Evolutionary conservation across 2,329 filamentous ascomycete species (phyloP).

Genomic region (Metarhizium rileyi): DNA sequence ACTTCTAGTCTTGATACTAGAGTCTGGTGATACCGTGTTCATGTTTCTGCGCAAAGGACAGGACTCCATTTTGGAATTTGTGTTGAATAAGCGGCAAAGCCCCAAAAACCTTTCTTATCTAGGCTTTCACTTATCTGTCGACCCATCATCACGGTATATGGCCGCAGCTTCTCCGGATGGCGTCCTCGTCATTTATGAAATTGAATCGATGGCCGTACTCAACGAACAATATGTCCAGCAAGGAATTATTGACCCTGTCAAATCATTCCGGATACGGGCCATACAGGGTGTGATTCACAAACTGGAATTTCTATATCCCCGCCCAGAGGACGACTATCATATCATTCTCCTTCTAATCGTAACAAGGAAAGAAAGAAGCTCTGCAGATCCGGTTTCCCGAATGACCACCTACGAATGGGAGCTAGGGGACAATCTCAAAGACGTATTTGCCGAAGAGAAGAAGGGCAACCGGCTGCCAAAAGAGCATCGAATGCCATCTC

Average conservation of each 20-base stretch:
- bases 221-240: constrained; percentile 36
- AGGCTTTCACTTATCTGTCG: constrained; percentile 61
- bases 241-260: constrained; percentile 49
- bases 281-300: constrained; percentile 70
- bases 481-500: constrained; percentile 49
- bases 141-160: constrained; percentile 61
- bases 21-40: constrained; percentile 65
- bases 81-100: constrained; percentile 47
- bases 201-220: constrained; percentile 47
- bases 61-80: constrained; percentile 46
- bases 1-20: constrained; percentile 66
- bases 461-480: constrained; percentile 39
- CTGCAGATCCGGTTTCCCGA: constrained; percentile 27
- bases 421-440: constrained; percentile 35
- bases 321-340: constrained; percentile 53
- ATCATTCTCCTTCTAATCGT: constrained; percentile 67
- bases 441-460: constrained; percentile 36
- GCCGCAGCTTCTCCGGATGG: constrained; percentile 63
- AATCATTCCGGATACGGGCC: constrained; percentile 28
- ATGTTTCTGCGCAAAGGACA: constrained; percentile 49
- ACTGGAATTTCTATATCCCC: constrained; percentile 76
- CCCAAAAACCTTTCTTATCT: constrained; percentile 49
- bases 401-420: constrained; percentile 55
- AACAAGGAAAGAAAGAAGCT: constrained; percentile 28
- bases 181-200: constrained; percentile 61